These are phyloP conservation scores for Ganoderma meredithae DNA, from an alignment of 1,284 basidiomycete species.

Conservation along the genomic window DNA sequence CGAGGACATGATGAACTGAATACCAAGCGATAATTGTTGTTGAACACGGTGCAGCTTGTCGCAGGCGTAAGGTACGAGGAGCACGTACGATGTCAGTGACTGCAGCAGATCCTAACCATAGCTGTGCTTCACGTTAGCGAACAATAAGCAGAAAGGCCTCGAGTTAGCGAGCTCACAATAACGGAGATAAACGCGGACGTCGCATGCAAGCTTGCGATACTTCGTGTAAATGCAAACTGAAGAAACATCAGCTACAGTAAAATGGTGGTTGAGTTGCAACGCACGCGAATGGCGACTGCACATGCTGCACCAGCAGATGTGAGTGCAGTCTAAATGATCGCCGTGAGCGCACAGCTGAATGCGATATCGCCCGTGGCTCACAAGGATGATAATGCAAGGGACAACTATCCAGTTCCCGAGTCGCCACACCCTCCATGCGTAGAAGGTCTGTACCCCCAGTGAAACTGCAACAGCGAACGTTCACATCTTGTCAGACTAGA, in stretches of 20 bases:
- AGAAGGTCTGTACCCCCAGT: conserved; percentile 25
- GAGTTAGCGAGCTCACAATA: not conserved
- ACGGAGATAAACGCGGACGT: not conserved
- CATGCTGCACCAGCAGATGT: conserved; percentile 12
- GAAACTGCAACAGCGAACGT: conserved; percentile 14
- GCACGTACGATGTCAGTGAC: conserved; percentile 14
- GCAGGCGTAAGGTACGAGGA: no score
- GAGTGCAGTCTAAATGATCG: conserved; percentile 10
- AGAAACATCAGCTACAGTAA: not conserved
- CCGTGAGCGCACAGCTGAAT: not conserved
- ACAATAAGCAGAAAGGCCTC: not conserved
- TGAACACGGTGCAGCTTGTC: not conserved
- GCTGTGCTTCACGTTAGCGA: not conserved
- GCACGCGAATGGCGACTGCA: conserved; percentile 7
- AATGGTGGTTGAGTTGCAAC: not conserved
- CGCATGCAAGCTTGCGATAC: conserved; percentile 10
- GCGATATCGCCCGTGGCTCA: not conserved
- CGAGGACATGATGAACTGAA: conserved; percentile 12
- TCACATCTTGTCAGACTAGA: not conserved
- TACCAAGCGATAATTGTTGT: not conserved
- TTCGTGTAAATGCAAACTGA: not conserved
- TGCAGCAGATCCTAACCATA: conserved; percentile 14
- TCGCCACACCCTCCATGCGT: conserved; percentile 27
- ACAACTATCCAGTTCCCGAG: conserved; percentile 19
- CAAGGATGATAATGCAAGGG: conserved; percentile 17